Evolutionary conservation across 768 basidiomycete genomes (phyloP).

Genomic region (Infundibulicybe gibba): DNA sequence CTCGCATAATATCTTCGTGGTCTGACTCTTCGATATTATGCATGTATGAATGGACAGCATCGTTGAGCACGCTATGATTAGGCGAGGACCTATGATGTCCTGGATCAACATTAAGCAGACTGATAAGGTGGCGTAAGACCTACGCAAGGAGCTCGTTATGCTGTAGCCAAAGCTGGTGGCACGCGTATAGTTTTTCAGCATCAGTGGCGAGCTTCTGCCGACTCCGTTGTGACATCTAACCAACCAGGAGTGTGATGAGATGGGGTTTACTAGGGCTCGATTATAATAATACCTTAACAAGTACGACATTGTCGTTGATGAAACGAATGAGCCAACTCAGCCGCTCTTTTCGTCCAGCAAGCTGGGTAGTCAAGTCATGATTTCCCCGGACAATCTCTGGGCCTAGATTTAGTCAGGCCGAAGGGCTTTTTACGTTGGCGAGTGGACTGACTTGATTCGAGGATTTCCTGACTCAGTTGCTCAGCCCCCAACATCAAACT

Average conservation of each 20-base stretch:
- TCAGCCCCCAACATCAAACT: slow-evolving; percentile 79
- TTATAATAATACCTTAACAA: slow-evolving; percentile 56
- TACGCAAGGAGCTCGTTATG: slow-evolving; percentile 69
- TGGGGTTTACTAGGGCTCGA: no score
- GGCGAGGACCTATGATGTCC: slow-evolving; percentile 41
- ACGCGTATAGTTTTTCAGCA: slow-evolving; percentile 84
- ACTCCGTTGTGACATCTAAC: slow-evolving; percentile 76
- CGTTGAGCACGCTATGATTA: slow-evolving; percentile 61
- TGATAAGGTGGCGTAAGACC: slow-evolving; percentile 14
- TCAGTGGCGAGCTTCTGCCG: slow-evolving; percentile 75
- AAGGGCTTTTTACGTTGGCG: neutral
- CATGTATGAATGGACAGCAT: slow-evolving; percentile 71
- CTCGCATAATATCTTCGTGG: slow-evolving; percentile 75
- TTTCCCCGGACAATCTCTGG: slow-evolving; percentile 64
- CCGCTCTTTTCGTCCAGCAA: slow-evolving; percentile 70
- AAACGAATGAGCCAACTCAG: slow-evolving; percentile 85
- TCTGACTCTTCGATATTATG: slow-evolving; percentile 46
- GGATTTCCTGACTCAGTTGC: slow-evolving; percentile 64
- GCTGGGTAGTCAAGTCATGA: slow-evolving; percentile 77
- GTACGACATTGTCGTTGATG: slow-evolving; percentile 81
- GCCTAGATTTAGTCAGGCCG: slow-evolving; percentile 36
- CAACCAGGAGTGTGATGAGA: neutral
- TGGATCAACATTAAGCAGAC: neutral
- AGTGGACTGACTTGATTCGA: slow-evolving; percentile 60
- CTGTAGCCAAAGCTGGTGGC: slow-evolving; percentile 75